These are phyloP conservation scores for Thelonectria rubi DNA, from an alignment of 2,329 filamentous ascomycete species.

Conservation along the genomic window DNA sequence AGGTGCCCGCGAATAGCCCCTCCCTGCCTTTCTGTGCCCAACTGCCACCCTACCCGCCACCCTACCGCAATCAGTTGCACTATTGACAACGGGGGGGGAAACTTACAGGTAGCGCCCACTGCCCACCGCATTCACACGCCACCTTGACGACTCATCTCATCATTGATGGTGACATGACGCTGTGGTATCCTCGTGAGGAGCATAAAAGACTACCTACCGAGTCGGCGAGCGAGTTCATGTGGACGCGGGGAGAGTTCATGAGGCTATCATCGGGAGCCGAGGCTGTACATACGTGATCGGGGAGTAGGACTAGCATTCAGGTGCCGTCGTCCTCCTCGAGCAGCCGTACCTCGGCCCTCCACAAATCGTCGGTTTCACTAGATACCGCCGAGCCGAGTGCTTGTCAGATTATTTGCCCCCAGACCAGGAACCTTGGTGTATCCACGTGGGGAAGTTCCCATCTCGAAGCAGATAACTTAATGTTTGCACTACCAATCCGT, in stretches of 20 bases:
- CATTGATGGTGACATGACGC: constrained; percentile 69
- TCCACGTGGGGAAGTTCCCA: too few species aligned
- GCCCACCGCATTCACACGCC: constrained; percentile 71
- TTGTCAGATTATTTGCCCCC: too few species aligned
- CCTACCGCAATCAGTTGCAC: background rate
- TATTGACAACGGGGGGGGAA: background rate
- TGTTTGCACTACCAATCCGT: too few species aligned
- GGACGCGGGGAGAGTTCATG: constrained; percentile 69
- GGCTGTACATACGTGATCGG: constrained; percentile 76
- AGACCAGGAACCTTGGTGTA: too few species aligned
- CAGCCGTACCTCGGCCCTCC: too few species aligned
- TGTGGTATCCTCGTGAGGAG: constrained; percentile 70
- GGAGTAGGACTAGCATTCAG: constrained; percentile 50
- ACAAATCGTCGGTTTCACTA: too few species aligned
- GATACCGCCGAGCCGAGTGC: too few species aligned
- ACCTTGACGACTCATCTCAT: constrained; percentile 76
- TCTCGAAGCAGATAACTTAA: too few species aligned
- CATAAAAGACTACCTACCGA: constrained; percentile 65
- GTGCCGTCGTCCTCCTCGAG: too few species aligned
- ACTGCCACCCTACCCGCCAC: background rate
- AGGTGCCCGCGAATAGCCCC: background rate
- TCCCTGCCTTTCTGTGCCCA: background rate
- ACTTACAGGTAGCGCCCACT: constrained; percentile 69
- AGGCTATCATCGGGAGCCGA: constrained; percentile 73
- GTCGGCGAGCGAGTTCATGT: constrained; percentile 73